Evolutionary conservation across 495 filamentous ascomycete genomes (phyloP).

Genomic region (Lasiosphaeris hirsuta): DNA sequence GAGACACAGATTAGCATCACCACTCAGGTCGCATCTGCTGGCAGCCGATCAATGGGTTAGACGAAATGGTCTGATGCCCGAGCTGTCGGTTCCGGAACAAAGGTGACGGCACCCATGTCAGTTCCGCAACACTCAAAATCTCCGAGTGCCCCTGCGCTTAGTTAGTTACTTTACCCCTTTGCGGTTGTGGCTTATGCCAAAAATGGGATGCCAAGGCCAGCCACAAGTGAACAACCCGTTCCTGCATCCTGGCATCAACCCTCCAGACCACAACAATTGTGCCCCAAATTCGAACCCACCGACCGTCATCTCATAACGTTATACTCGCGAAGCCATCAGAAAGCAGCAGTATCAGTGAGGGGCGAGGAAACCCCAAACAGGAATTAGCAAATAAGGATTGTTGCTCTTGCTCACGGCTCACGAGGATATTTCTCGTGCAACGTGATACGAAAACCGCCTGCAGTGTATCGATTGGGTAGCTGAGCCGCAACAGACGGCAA

Average conservation of each 20-base stretch:
- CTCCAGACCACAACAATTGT: not conserved
- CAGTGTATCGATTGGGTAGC: not conserved
- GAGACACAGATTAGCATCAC: too few relatives aligned
- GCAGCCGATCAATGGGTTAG: too few relatives aligned
- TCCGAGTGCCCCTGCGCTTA: not conserved
- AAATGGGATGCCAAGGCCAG: too few relatives aligned
- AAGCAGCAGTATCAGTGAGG: not conserved
- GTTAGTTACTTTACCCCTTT: not conserved
- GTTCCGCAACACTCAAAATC: not conserved
- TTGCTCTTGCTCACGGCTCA: not conserved
- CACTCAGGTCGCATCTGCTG: too few relatives aligned
- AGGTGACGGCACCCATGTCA: not conserved
- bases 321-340: not conserved
- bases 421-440: not conserved
- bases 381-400: too few relatives aligned
- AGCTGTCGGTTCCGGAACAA: not conserved
- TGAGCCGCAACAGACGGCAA: not conserved
- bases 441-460: not conserved
- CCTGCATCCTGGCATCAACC: conserved; percentile 6
- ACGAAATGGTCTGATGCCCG: too few relatives aligned
- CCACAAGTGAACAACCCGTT: not conserved
- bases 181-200: not conserved
- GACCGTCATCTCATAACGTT: not conserved
- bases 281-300: not conserved
- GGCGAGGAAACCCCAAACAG: too few relatives aligned